phyloP scores from a whole-genome alignment of 495 filamentous ascomycete genomes.

The Parmelia sp. region DNA sequence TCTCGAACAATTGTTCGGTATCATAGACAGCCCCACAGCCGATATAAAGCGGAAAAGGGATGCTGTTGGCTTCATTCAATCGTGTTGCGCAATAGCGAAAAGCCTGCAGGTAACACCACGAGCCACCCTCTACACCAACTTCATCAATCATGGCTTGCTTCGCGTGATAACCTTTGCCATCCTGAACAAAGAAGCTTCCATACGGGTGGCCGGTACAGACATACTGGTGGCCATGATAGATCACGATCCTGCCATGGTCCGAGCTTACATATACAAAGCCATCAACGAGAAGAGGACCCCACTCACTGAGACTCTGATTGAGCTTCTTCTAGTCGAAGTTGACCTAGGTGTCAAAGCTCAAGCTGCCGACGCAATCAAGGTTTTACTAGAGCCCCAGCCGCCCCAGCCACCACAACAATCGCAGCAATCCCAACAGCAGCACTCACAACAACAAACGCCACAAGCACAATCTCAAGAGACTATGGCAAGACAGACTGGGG shows the following conservation, averaged over 20 bases:
- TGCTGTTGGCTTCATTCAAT: slow-evolving; percentile 92
- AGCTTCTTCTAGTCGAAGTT: slow-evolving; percentile 80
- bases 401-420: slow-evolving; percentile 34
- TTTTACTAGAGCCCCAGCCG: slow-evolving; percentile 77
- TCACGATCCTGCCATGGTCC: slow-evolving; percentile 90
- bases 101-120: slow-evolving; percentile 78
- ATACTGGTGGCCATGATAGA: slow-evolving; percentile 91
- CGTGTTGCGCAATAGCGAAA: slow-evolving; percentile 91
- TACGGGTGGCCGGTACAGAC: slow-evolving; percentile 89
- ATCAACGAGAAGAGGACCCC: slow-evolving; percentile 80
- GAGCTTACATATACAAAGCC: slow-evolving; percentile 83
- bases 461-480: slow-evolving; percentile 47
- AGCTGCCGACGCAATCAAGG: slow-evolving; percentile 90
- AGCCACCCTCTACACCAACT: slow-evolving; percentile 76
- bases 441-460: slow-evolving; percentile 2
- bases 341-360: slow-evolving; percentile 95
- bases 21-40: slow-evolving; percentile 63
- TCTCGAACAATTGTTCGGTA: slow-evolving; percentile 80
- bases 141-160: slow-evolving; percentile 81
- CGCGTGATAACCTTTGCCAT: slow-evolving; percentile 88
- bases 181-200: slow-evolving; percentile 71
- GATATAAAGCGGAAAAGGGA: slow-evolving; percentile 77
- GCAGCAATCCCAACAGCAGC: slow-evolving; percentile 22
- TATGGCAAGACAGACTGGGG: slow-evolving; percentile 60
- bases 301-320: slow-evolving; percentile 89